Evolutionary conservation across 2,329 filamentous ascomycete species (phyloP), one percentile per base, ranked within the genome.

Genomic region (Phyllosticta capitalensis): DNA sequence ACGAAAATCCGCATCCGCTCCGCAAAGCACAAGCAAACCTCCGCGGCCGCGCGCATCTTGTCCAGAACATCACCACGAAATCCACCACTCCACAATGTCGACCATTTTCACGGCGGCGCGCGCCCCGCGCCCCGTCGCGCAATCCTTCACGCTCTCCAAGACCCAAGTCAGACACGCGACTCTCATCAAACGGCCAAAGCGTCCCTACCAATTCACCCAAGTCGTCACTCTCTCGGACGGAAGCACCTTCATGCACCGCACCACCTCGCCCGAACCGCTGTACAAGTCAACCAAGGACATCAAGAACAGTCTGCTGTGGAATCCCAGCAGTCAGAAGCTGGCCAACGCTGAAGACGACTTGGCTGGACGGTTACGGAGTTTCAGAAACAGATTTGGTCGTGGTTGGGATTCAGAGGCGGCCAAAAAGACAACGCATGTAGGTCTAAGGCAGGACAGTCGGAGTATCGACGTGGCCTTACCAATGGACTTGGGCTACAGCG

Each of bases 141-240:
- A 64, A 62, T 52, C 61, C 60, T 17, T 65, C 64, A 22, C 62
- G 21, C 55, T 59, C 45, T 52, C 57, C 30, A 57, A 56, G 38
- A 62, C 54, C 55, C 88, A 92, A 77, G 79, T 85, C 71, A 87
- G 91, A 62, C 84, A 90, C 71, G 94, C 94, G 56, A 91, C 89
- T 22, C 88, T 96, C 64, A 83, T 97, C 70, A 83, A 82, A 63
- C 90, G 94, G 17, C 91, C 91, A n/a, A 88, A 91, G 69, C 85
- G 92, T 5, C 92, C 94, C 50, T 97, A 96, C 81, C 90, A 87
- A 66, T 97, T 96, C 80, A 96, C 92, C n/a, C 94, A 99, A 76
- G 83, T 99, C 62, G 81, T 99, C 65, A 92, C 91, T 58, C 87
- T 97, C 64, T 90, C 88, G 49, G 94, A 99, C 78, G 94, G 94